Base-by-base conservation (phyloP, 2,329 filamentous ascomycete genomes). In the Clonostachys chloroleuca region DNA sequence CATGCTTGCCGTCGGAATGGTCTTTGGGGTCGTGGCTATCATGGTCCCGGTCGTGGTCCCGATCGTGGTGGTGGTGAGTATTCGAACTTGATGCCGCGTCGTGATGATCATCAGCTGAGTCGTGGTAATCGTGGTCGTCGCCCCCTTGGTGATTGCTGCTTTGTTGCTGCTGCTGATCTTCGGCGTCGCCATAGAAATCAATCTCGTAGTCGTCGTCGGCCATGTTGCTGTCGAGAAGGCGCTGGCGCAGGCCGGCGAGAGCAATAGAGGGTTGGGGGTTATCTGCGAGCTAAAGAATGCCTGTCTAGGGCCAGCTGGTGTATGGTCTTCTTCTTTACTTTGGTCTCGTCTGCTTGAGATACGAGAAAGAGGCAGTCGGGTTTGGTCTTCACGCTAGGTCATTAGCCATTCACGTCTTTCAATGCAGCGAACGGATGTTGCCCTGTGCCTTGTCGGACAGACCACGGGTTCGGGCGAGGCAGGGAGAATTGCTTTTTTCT, bases 151-250 rank as follows among this genome's bases (percentile, higher is more conserved):
- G 47, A 10, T 50, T 47, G 12, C 44, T 44, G 5, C 56, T 52
- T 13, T 50, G 51, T 13, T 59, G 54, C 8, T 66, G 63, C 20
- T 60, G 55, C 20, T 52, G 54, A 17, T 61, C 59, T 30, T 64
- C 64, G 17, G 72, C 67, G 42, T 68, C 62, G 43, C 64, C 83
- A 60, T 87, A 87, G 58, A 87, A 83, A 56, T 87, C 84, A 67
- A 87, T 86, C 57, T 87, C 84, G 64, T 84, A 86, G 57, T 86
- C 82, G 59, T 86, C 82, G 58, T 87, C 83, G 56, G 24, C 24
- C 83, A 86, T 87, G 44, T 59, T 67, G 59, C 45, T 43, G 37
- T 41, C 24, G 50, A 46, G 24, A 5, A 34, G 40, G 46, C 34
- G 20, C 35, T 30, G 37, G 24, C 41, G 46, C 40, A 40, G 30